Percentiles rank a stretch among this genome's conserved stretches.
phyloP scores from a whole-genome alignment of 2,329 filamentous ascomycete species.

The Diaporthe sp. region DNA sequence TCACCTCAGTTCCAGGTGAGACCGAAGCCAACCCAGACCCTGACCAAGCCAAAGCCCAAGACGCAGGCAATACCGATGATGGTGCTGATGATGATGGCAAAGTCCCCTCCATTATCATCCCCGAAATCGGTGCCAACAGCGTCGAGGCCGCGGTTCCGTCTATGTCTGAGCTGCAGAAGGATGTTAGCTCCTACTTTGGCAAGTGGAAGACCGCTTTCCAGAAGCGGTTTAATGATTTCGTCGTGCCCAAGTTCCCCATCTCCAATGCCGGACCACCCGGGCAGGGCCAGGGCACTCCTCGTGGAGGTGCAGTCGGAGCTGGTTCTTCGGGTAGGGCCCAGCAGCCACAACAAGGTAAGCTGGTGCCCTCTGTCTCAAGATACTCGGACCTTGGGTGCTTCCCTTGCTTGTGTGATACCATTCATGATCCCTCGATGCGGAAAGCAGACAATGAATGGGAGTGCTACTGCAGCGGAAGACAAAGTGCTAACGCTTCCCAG shows the following conservation, averaged over 20 bases:
- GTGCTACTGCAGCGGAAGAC: not conserved
- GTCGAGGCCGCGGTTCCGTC: conserved; percentile 49
- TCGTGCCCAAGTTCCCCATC: conserved; percentile 60
- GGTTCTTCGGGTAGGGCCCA: conserved; percentile 18
- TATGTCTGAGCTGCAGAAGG: conserved; percentile 74
- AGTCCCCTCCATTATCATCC: conserved; percentile 30
- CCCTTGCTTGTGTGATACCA: no score
- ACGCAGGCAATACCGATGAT: conserved; percentile 6
- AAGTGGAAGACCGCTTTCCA: conserved; percentile 84
- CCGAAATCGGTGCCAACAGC: conserved; percentile 36
- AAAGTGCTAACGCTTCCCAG: conserved; percentile 41
- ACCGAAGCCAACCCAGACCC: conserved; percentile 23
- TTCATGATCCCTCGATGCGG: not conserved
- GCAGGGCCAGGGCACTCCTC: conserved; percentile 44
- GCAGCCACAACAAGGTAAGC: conserved; percentile 39
- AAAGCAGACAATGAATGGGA: not conserved
- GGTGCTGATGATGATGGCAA: conserved; percentile 33
- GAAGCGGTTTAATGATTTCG: conserved; percentile 78
- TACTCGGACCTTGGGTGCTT: not conserved
- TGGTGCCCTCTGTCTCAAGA: not conserved
- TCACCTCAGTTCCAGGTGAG: conserved; percentile 33
- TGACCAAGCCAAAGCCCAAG: conserved; percentile 17
- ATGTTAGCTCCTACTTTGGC: conserved; percentile 79
- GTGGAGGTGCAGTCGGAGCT: conserved; percentile 46
- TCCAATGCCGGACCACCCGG: conserved; percentile 42